These are phyloP conservation scores for apple (Malus domestica) DNA, from an alignment of 306 rosid species.

Conservation along the genomic window DNA sequence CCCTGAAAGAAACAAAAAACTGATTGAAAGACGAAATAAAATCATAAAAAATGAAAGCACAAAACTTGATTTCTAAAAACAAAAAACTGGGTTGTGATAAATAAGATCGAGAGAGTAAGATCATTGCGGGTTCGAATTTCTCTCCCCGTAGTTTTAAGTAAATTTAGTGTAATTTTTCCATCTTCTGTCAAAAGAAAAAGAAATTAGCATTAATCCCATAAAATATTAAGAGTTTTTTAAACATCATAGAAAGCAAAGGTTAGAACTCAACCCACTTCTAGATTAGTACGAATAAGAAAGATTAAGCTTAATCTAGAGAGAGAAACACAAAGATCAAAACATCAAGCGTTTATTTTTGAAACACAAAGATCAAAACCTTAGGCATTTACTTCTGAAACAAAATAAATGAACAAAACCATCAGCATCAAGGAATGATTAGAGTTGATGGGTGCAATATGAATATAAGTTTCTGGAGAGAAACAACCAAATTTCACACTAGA, in stretches of 20 bases:
- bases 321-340: neutral
- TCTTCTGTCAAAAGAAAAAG: no score
- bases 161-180: no score
- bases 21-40: neutral
- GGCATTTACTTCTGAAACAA: neutral
- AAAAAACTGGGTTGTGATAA: neutral
- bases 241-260: neutral
- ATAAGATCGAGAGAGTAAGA: neutral
- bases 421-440: neutral
- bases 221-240: neutral
- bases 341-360: neutral
- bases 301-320: neutral
- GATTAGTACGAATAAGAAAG: neutral
- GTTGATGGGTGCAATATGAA: neutral
- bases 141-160: no score
- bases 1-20: neutral
- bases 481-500: neutral
- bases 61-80: neutral
- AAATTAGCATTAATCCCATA: neutral
- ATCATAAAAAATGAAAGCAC: neutral
- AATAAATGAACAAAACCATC: neutral
- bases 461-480: neutral
- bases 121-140: no score
- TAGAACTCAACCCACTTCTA: neutral
- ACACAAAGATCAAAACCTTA: neutral